Percentiles rank a stretch among this genome's conserved stretches.
phyloP scores from a whole-genome alignment of 116 monocot genomes.

The Iris pallida region DNA sequence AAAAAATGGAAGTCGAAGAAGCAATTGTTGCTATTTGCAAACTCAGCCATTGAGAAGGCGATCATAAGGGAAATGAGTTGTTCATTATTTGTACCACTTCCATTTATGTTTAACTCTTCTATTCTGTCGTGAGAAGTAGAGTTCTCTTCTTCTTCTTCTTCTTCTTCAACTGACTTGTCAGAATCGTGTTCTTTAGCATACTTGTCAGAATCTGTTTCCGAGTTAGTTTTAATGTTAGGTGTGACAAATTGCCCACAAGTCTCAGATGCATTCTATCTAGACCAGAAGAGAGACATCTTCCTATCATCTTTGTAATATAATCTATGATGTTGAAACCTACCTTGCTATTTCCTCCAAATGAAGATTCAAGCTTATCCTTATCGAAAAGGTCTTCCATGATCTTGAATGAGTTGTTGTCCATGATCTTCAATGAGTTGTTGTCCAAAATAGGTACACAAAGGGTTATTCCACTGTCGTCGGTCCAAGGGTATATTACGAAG shows the following conservation, averaged over 20 bases:
- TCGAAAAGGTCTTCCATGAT: slow-evolving; percentile 67
- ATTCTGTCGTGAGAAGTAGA: neutral
- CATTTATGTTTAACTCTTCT: too few species aligned
- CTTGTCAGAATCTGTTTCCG: neutral
- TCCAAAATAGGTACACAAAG: slow-evolving; percentile 25
- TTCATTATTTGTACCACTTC: too few species aligned
- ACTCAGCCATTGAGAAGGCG: too few species aligned
- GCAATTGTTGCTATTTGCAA: too few species aligned
- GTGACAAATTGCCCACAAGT: neutral
- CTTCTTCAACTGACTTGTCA: neutral
- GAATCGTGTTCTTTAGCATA: neutral
- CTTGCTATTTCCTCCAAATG: slow-evolving; percentile 55
- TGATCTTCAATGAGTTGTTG: too few species aligned
- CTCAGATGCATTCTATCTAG: slow-evolving; percentile 1
- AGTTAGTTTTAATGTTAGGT: neutral
- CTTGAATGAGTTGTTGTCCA: too few species aligned
- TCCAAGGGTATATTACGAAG: slow-evolving; percentile 20
- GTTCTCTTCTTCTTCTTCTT: slow-evolving; percentile 6
- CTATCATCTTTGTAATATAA: slow-evolving; percentile 61
- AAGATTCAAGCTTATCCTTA: slow-evolving; percentile 52
- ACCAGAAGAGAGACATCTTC: slow-evolving; percentile 47
- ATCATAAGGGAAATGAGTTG: too few species aligned
- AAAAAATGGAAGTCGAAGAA: too few species aligned
- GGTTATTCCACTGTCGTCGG: slow-evolving; percentile 26
- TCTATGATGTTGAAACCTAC: slow-evolving; percentile 47